A percentile compares a stretch with the other conserved stretches of the same genome.
Conservation (phyloP, 1,284 basidiomycete species). For the Cerrena zonata region DNA sequence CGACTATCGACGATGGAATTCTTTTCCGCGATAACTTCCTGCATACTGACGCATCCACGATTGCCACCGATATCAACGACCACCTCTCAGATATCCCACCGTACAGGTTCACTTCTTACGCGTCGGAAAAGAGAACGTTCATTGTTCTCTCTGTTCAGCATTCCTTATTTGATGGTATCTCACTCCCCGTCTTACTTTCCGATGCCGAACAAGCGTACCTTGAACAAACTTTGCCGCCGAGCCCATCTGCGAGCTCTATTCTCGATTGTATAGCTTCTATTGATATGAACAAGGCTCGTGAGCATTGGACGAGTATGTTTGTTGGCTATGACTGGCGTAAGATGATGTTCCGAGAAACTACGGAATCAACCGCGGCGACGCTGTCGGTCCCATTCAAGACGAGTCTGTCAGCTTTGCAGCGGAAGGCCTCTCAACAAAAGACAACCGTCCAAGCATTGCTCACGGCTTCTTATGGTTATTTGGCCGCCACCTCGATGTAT, state of each 20-base stretch:
- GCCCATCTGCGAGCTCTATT: constrained; percentile 24
- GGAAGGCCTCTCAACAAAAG: constrained; percentile 28
- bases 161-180: constrained; percentile 42
- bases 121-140: constrained; percentile 14
- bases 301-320: constrained; percentile 36
- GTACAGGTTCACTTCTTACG: constrained; percentile 32
- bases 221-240: constrained; percentile 13
- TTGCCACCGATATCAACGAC: constrained; percentile 34
- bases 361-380: constrained; percentile 16
- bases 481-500: constrained; percentile 22
- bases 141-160: constrained; percentile 43
- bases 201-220: constrained; percentile 34
- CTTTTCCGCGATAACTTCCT: constrained; percentile 32
- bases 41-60: constrained; percentile 22
- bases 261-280: constrained; percentile 30
- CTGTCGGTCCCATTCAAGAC: constrained; percentile 21
- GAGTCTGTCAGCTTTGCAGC: constrained; percentile 28
- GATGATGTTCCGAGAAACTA: constrained; percentile 14
- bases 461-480: constrained; percentile 37
- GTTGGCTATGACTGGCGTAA: constrained; percentile 31
- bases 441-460: constrained; percentile 43
- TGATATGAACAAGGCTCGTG: constrained; percentile 26
- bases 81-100: constrained; percentile 29
- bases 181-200: constrained; percentile 36
- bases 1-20: constrained; percentile 11